A percentile compares a stretch with the other conserved stretches of the same genome.
These are phyloP conservation scores for Didymella glomerata DNA, from an alignment of 2,329 filamentous ascomycete species.

Conservation along the genomic window DNA sequence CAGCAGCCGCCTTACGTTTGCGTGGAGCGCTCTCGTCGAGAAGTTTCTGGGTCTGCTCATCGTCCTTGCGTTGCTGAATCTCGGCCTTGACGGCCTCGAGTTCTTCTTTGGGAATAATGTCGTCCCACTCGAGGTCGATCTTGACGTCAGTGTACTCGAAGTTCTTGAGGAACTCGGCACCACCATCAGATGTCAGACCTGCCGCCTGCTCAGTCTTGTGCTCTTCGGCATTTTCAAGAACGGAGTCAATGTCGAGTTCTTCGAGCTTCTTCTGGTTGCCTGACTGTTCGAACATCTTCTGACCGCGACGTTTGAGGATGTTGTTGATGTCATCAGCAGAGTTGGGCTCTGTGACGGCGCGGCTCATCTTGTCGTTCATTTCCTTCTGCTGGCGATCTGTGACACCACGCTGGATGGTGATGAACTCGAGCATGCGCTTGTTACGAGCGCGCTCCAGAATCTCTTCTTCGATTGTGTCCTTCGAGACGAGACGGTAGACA, in stretches of 20 bases:
- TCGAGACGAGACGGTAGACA: slow-evolving; percentile 94
- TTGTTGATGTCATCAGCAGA: slow-evolving; percentile 95
- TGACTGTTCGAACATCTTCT: slow-evolving; percentile 98
- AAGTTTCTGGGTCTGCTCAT: slow-evolving; percentile 81
- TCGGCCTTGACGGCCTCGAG: slow-evolving; percentile 88
- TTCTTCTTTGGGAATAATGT: slow-evolving; percentile 95
- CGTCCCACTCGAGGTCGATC: slow-evolving; percentile 95
- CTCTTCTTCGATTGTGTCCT: slow-evolving; percentile 98
- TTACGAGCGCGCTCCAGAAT: slow-evolving; percentile 95
- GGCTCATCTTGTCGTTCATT: slow-evolving; percentile 71
- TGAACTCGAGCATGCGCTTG: slow-evolving; percentile 95
- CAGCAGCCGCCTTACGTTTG: slow-evolving; percentile 70
- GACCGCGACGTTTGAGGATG: slow-evolving; percentile 96
- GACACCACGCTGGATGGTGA: slow-evolving; percentile 95
- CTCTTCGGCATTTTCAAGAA: slow-evolving; percentile 95
- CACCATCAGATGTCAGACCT: slow-evolving; percentile 92
- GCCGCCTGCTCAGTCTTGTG: slow-evolving; percentile 96
- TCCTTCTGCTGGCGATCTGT: slow-evolving; percentile 92
- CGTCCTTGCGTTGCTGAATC: slow-evolving; percentile 83
- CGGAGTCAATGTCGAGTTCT: slow-evolving; percentile 96
- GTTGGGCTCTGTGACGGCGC: slow-evolving; percentile 78
- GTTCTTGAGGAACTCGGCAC: slow-evolving; percentile 90
- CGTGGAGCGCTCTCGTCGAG: slow-evolving; percentile 87
- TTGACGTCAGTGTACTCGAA: slow-evolving; percentile 98
- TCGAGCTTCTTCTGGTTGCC: slow-evolving; percentile 96